Evolutionary conservation across 129 eudicot genomes (phyloP), one percentile per base, ranked within the genome.

Genomic region (Ambrosia trifida): DNA sequence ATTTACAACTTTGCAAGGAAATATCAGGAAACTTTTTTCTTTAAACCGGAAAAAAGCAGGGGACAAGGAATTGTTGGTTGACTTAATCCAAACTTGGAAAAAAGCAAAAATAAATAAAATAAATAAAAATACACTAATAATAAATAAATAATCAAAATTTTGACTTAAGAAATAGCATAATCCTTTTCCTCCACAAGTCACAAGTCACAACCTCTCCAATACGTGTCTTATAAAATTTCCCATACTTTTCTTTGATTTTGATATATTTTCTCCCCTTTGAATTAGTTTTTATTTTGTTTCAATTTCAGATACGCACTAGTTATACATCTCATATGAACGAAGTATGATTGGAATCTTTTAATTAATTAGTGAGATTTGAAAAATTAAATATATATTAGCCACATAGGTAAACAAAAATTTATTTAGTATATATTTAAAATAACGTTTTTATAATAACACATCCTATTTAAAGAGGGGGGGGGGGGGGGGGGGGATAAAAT

Each of bases 191-290:
- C 65, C 67, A 61, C n/a, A n/a, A n/a, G n/a, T n/a, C n/a, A n/a
- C n/a, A n/a, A n/a, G n/a, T n/a, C n/a, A n/a, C 71, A 58, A 76
- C 80, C 63, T 76, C 63, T 76, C 74, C 80, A 33, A 68, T 46
- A 58, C 40, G 70, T 46, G 35, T 51, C 62, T 58, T 58, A 12
- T 58, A 30, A 30, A 58, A 28, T 31, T 58, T 17, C 41, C 13
- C 28, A 24, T 58, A 30, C 64, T 30, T 58, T 58, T 12, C 3
- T 4, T 8, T 52, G 38, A 3, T 3, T 12, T 57, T 28, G 3
- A 32, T 32, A 32, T 28, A 3, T 8, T 2, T 18, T 56, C 5
- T 10, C 36, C 62, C 14, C 59, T 52, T 52, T 17, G 1, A 51
- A 16, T 52, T 47, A 18, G 12, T 18, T 7, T 52, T 52, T 52